Percentiles rank a stretch among this genome's conserved stretches.
These are phyloP conservation scores for Penicillium sp. DNA, from an alignment of 2,329 filamentous ascomycete species.

Conservation along the genomic window DNA sequence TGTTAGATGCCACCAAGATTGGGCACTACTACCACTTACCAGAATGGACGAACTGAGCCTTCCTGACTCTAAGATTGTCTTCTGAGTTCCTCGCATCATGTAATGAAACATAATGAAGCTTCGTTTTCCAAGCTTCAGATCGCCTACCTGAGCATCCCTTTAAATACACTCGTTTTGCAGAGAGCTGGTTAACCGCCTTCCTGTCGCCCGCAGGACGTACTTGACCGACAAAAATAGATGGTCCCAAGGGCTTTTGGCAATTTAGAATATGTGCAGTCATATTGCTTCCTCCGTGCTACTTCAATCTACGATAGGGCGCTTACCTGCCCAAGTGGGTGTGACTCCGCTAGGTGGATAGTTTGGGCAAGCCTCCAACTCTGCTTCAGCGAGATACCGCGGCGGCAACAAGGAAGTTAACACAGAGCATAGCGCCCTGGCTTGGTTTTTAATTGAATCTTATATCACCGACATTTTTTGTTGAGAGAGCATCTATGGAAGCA, in stretches of 20 bases:
- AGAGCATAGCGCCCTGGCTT: background rate
- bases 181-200: background rate
- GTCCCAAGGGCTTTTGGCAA: background rate
- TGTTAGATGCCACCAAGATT: too few species aligned
- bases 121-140: too few species aligned
- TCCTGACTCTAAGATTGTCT: too few species aligned
- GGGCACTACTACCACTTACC: too few species aligned
- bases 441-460: background rate
- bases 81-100: too few species aligned
- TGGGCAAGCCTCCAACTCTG: too few species aligned
- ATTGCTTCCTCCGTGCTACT: background rate
- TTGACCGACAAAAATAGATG: background rate
- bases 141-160: too few species aligned
- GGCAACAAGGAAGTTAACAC: background rate
- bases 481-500: too few species aligned
- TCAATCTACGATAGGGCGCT: background rate
- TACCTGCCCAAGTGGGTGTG: background rate
- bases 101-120: too few species aligned
- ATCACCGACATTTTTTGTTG: background rate
- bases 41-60: too few species aligned
- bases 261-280: background rate
- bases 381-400: background rate
- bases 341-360: too few species aligned
- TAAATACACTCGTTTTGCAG: too few species aligned
- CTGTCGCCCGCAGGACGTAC: background rate